Evolutionary conservation across 2,329 filamentous ascomycete species (phyloP).

Genomic region (Neocatenulostroma microsporum): DNA sequence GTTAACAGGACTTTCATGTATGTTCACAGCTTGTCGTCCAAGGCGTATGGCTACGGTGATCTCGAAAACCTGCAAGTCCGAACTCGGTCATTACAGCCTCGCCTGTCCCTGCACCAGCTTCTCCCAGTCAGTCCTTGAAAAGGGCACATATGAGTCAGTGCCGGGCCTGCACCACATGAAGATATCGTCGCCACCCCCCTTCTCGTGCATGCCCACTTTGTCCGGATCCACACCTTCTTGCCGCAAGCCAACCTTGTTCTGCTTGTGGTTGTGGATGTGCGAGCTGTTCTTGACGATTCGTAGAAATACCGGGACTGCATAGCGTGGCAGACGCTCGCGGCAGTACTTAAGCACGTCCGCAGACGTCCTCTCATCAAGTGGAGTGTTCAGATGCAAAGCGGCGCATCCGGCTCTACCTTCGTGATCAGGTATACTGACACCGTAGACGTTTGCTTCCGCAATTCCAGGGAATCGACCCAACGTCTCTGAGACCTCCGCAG

Average conservation of each 20-base stretch:
- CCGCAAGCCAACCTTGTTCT: constrained; percentile 65
- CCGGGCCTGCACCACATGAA: constrained; percentile 44
- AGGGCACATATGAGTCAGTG: constrained; percentile 50
- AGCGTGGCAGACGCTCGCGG: constrained; percentile 56
- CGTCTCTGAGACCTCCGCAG: constrained; percentile 38
- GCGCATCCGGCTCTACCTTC: constrained; percentile 50
- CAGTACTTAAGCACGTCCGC: constrained; percentile 51
- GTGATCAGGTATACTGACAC: constrained; percentile 38
- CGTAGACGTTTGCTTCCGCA: constrained; percentile 41
- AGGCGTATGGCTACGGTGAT: too few relatives aligned
- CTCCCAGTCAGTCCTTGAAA: constrained; percentile 53
- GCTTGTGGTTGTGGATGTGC: constrained; percentile 68
- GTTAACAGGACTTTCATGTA: too few relatives aligned
- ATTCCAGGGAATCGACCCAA: constrained; percentile 36
- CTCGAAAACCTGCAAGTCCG: too few relatives aligned
- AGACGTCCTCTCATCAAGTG: constrained; percentile 47
- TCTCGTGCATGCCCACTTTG: constrained; percentile 34
- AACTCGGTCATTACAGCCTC: constrained; percentile 19
- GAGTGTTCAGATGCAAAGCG: constrained; percentile 42
- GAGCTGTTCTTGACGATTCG: constrained; percentile 47
- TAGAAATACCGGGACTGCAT: constrained; percentile 58
- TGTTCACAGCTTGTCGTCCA: too few relatives aligned
- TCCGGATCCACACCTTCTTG: constrained; percentile 60
- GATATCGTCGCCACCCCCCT: constrained; percentile 36
- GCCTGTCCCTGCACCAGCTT: constrained; percentile 34